phyloP scores from a whole-genome alignment of 345 rosid genomes.

The Populus tremula region DNA sequence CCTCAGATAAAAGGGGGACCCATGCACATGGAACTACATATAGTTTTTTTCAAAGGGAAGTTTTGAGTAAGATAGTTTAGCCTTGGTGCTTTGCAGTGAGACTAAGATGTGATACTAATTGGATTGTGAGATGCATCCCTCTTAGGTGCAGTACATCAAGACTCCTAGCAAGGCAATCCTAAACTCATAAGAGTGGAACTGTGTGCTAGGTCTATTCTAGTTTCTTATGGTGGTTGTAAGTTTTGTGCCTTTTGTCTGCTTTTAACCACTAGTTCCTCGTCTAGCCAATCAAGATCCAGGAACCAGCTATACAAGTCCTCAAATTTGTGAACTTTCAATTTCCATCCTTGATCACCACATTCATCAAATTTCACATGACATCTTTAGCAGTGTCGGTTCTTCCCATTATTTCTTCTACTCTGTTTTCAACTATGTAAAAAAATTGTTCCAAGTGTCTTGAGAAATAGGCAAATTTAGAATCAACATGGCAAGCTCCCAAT shows the following conservation, averaged over 20 bases:
- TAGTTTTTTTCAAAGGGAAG: background rate
- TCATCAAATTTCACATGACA: background rate
- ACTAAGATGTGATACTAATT: background rate
- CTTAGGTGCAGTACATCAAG: background rate
- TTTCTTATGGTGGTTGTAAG: background rate
- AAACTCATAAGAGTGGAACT: background rate
- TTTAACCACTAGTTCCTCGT: background rate
- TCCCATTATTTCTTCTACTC: background rate
- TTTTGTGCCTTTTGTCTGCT: background rate
- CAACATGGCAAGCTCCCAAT: background rate
- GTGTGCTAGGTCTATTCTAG: background rate
- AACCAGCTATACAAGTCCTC: background rate
- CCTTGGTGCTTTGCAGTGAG: background rate
- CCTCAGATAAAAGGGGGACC: background rate
- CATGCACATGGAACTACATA: background rate
- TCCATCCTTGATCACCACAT: background rate
- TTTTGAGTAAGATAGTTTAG: background rate
- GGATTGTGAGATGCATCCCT: background rate
- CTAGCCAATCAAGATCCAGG: background rate
- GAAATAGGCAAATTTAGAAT: background rate
- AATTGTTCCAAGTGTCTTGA: background rate
- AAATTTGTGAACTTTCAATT: background rate
- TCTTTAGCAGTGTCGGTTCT: background rate
- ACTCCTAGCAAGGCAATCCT: background rate
- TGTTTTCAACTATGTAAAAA: background rate